phyloP scores from a whole-genome alignment of 2,329 filamentous ascomycete genomes.

The Tricladium varicosporioides region DNA sequence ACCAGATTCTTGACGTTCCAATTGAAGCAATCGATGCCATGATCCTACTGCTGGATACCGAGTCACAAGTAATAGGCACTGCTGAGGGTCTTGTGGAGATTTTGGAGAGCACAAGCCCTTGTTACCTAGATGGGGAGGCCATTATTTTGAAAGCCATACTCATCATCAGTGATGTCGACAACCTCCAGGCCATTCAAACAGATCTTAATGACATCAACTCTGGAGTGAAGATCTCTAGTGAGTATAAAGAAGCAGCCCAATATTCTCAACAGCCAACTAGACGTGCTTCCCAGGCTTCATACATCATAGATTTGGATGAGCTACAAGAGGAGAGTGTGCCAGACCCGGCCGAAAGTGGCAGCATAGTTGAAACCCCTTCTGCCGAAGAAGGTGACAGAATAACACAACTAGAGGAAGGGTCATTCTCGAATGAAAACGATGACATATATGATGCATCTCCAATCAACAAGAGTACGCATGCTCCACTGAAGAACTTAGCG shows the following conservation, averaged over 20 bases:
- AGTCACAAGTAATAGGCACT: neutral
- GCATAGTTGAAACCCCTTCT: too few species aligned
- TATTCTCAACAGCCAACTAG: too few species aligned
- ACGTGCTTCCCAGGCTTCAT: too few species aligned
- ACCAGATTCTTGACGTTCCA: neutral
- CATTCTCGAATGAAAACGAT: neutral
- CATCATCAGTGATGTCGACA: too few species aligned
- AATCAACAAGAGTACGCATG: neutral
- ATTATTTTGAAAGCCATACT: neutral
- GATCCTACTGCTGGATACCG: neutral
- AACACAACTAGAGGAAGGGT: neutral
- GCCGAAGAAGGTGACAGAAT: too few species aligned
- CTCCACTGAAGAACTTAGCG: neutral
- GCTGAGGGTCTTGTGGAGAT: neutral
- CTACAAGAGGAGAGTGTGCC: too few species aligned
- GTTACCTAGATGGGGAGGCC: neutral
- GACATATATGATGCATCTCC: neutral
- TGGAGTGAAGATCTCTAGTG: neutral
- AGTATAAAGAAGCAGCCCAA: neutral
- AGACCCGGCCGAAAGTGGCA: too few species aligned
- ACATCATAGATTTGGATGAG: too few species aligned
- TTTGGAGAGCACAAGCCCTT: neutral
- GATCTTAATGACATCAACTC: neutral
- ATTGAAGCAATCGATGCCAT: neutral
- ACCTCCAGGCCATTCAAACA: too few species aligned